phyloP scores from a whole-genome alignment of 768 basidiomycete species.

The Megacollybia marginata region DNA sequence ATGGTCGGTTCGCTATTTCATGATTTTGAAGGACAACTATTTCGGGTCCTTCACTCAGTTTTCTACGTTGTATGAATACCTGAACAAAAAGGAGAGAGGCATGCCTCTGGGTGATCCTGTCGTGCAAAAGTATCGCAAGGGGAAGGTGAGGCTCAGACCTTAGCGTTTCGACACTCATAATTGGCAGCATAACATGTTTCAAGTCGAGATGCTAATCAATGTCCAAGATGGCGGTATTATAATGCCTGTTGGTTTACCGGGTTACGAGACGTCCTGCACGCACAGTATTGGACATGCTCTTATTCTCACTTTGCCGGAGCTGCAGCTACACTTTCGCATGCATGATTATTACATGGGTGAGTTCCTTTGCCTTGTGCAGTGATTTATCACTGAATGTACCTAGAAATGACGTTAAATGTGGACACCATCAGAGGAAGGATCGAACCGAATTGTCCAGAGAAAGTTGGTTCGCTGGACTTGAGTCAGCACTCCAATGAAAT shows the following conservation, averaged over 20 bases:
- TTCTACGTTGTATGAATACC: conserved; percentile 79
- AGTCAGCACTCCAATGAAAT: conserved; percentile 19
- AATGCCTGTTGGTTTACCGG: conserved; percentile 61
- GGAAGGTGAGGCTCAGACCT: conserved; percentile 46
- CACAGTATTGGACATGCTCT: conserved; percentile 46
- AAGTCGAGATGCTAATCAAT: conserved; percentile 57
- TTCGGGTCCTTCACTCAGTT: conserved; percentile 93
- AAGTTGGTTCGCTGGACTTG: conserved; percentile 16
- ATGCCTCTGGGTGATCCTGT: conserved; percentile 76
- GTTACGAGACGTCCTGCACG: conserved; percentile 33
- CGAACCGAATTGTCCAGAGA: conserved; percentile 37
- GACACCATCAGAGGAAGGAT: conserved; percentile 51
- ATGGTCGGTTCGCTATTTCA: conserved; percentile 84
- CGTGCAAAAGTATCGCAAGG: conserved; percentile 69
- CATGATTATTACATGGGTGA: conserved; percentile 89
- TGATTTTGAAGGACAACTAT: conserved; percentile 90
- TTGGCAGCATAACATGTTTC: conserved; percentile 73
- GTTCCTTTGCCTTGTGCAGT: conserved; percentile 6
- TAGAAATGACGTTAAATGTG: conserved; percentile 77
- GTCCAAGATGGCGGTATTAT: conserved; percentile 48
- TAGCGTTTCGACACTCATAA: neutral
- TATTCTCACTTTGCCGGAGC: conserved; percentile 50
- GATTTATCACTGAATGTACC: conserved; percentile 2
- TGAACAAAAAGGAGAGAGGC: conserved; percentile 54
- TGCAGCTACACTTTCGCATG: conserved; percentile 70